Percentiles rank a stretch among this genome's conserved stretches.
Evolutionary conservation across 1,139 yeast species (phyloP).

Genomic region (Protomyces macrosporus): DNA sequence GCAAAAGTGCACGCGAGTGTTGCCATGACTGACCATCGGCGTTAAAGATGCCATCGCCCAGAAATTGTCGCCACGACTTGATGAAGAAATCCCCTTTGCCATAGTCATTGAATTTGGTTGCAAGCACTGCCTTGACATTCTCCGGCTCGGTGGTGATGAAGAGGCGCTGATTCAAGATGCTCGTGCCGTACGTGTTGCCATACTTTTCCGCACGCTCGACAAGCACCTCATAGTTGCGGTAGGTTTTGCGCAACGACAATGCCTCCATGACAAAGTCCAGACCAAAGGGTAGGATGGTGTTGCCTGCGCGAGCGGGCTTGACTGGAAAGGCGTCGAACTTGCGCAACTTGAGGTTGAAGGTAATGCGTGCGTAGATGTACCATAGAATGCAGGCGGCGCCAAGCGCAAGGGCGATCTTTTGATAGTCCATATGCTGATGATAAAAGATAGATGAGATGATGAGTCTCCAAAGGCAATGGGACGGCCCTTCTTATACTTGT

Average conservation of each 20-base stretch:
- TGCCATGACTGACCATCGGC: slow-evolving; percentile 56
- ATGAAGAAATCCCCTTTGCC: slow-evolving; percentile 42
- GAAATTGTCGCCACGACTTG: slow-evolving; percentile 38
- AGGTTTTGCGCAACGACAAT: background rate
- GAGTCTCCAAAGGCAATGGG: too few species aligned
- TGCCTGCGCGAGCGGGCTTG: background rate
- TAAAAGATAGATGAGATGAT: too few species aligned
- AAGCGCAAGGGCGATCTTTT: background rate
- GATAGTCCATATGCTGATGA: background rate
- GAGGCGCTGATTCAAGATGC: background rate
- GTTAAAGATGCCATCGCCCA: slow-evolving; percentile 58
- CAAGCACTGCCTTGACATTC: slow-evolving; percentile 36
- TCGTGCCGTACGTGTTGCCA: slow-evolving; percentile 5
- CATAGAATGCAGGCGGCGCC: background rate
- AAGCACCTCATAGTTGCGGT: slow-evolving; percentile 2
- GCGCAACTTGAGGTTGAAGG: background rate
- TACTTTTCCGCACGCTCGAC: background rate
- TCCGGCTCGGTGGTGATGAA: slow-evolving; percentile 20
- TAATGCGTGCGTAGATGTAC: background rate
- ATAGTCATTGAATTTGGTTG: slow-evolving; percentile 48
- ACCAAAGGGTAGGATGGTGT: background rate
- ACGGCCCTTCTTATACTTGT: too few species aligned
- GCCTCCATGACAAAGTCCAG: background rate
- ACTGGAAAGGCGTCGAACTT: background rate
- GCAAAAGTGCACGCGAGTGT: slow-evolving; percentile 52